Base-by-base conservation (phyloP, 352 stramenopile genomes). In the Aphanomyces stellatus region DNA sequence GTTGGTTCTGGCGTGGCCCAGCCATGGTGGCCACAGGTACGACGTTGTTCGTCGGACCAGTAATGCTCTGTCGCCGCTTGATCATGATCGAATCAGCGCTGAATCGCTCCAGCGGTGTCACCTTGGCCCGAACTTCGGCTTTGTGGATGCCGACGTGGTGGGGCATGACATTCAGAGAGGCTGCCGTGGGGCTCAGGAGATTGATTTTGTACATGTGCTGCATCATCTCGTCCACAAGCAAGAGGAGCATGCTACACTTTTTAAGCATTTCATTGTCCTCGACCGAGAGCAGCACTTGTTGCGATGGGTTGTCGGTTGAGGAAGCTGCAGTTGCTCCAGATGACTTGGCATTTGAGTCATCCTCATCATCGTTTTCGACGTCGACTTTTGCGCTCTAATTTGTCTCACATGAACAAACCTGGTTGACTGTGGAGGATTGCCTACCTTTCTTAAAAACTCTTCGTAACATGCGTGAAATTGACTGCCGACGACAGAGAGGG, bases 391-490 rank as follows among this genome's bases (percentile, higher is more conserved):
- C 19, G 30, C 25, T 22, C 7, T 57, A 15, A 57, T 30, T 19
- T n/a, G 19, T 11, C 11, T 2, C 19, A 33, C 11, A 15, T 19
- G 11, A 1, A 1, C 33, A 13, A n/a, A 35, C 6, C 17, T 24
- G 49, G 0, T n/a, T 15, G 49, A 55, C 1, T 19, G 15, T 5
- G 7, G 27, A 53, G 35, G n/a, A 22, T 53, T 30, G 42, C 60
- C 41, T 67, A n/a, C 17, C 42, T 67, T 37, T 10, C n/a, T 53
- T 4, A 67, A 35, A 40, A 56, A 67, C 34, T 67, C 35, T 6
- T 31, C 19, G 62, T 92, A 92, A 7, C 87, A 68, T 8, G 72
- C 72, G 66, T 87, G 88, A 55, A 91, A 92, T 51, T 91, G 81
- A 17, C 69, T 77, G 13, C 84, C 84, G 17, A 92, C 81, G 7